Evolutionary conservation across 2,329 filamentous ascomycete genomes (phyloP).

Genomic region (Penicillium sp.): DNA sequence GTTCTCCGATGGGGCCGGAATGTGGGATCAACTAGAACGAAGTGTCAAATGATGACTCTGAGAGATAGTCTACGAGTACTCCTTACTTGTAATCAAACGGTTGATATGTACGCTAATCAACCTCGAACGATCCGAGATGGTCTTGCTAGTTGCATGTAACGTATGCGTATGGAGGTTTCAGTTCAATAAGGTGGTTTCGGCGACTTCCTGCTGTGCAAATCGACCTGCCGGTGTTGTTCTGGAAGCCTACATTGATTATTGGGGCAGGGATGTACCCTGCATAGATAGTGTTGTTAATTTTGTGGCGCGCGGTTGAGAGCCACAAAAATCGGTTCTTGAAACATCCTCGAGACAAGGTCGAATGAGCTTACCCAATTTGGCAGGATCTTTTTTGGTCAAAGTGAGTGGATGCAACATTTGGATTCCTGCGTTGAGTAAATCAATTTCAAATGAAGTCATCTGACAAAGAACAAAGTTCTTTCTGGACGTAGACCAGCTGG

Average conservation of each 20-base stretch:
- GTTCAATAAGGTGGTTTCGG: neutral
- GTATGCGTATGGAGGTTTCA: neutral
- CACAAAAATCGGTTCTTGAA: conserved; percentile 5
- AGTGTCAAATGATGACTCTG: too few relatives aligned
- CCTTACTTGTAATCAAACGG: neutral
- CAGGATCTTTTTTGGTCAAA: neutral
- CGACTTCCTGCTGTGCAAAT: neutral
- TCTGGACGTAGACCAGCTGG: neutral
- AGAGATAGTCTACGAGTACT: neutral
- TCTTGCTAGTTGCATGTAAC: neutral
- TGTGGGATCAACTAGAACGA: neutral
- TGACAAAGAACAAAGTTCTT: neutral
- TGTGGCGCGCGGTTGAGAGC: neutral
- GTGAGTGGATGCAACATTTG: neutral
- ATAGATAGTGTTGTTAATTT: neutral
- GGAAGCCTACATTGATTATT: neutral
- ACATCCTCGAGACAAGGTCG: neutral
- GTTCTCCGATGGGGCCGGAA: neutral
- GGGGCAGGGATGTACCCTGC: neutral
- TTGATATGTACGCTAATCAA: neutral
- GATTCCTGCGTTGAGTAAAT: neutral
- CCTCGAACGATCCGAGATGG: neutral
- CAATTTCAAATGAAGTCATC: neutral
- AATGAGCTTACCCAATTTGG: neutral
- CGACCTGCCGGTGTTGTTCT: neutral